Evolutionary conservation across 108 stramenopile species (phyloP), one percentile per base, ranked within the genome.

Genomic region (Fragilaria radians): DNA sequence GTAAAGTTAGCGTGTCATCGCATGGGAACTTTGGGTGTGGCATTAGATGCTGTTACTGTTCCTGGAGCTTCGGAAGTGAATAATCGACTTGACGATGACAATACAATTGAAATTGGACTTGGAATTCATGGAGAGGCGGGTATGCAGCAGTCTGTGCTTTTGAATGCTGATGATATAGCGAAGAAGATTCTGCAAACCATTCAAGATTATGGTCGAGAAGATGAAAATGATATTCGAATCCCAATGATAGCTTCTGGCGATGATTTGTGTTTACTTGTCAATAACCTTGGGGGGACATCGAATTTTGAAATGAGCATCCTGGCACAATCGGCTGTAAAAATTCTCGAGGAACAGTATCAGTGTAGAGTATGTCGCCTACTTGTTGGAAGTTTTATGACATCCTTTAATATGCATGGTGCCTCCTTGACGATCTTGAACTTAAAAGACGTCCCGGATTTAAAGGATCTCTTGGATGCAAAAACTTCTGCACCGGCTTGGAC

Each of bases 41-140:
- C 97, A 17, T 67, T 97, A 59, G 77, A 89, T 52, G 69, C 84
- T 1, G 97, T 97, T 5, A 94, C 92, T 0, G 68, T 98, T 28
- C 97, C 97, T 0, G 95, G 96, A n/a, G 83, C 81, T 30, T 68
- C 71, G 11, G 53, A 60, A 0, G 73, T 88, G 34, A 89, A 89
- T 57, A 72, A 86, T 67, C 72, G 91, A 46, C 61, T 91, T 62
- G 36, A 65, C 7, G 67, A 70, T 60, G 77, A 78, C 34, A 56
- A 70, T 25, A 78, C 78, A 27, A 86, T 95, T 70, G 98, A 98
- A 64, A 71, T 98, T 61, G 92, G 97, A 0, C 63, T 99, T 36
- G 98, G 98, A 0, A 99, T 99, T 53, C 97, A 99, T 63, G 98
- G 97, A 4, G 98, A 99, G 78, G 92, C 95, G 4, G 98, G 98